Evolutionary conservation across 2,329 filamentous ascomycete species (phyloP).

Genomic region (Botrytis squamosa): DNA sequence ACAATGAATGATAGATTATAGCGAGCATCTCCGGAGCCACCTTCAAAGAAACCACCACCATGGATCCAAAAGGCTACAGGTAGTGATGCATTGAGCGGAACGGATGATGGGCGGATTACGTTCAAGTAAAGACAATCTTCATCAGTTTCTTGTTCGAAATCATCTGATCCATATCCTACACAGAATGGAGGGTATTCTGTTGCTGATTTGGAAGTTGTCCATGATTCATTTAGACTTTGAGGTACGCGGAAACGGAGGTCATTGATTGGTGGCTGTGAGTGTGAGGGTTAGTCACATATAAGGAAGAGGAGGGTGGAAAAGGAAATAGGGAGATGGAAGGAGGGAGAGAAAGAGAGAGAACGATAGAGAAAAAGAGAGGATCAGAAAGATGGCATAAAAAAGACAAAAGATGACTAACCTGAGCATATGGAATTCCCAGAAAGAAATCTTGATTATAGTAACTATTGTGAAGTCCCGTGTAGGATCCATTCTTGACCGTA

Average conservation of each 20-base stretch:
- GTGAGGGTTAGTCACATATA: background rate
- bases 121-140: conserved; percentile 58
- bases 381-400: background rate
- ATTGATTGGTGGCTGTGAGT: conserved; percentile 28
- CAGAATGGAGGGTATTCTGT: conserved; percentile 30
- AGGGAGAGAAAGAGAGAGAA: background rate
- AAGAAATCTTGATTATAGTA: conserved; percentile 35
- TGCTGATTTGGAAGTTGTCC: conserved; percentile 23
- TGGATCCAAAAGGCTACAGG: conserved; percentile 59
- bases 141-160: conserved; percentile 23
- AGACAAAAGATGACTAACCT: conserved; percentile 3
- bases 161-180: conserved; percentile 33
- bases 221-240: conserved; percentile 29
- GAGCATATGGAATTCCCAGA: conserved; percentile 32
- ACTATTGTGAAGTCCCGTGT: conserved; percentile 27
- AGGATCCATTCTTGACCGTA: conserved; percentile 33
- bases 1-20: conserved; percentile 33
- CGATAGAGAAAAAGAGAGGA: too few species aligned
- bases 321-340: background rate
- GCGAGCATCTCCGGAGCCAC: conserved; percentile 27
- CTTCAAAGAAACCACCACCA: conserved; percentile 45
- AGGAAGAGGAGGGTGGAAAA: background rate
- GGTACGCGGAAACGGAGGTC: conserved; percentile 31
- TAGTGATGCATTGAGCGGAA: conserved; percentile 31
- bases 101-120: conserved; percentile 47